phyloP scores from a whole-genome alignment of 345 rosid species.

The Noccaea bulbosa region DNA sequence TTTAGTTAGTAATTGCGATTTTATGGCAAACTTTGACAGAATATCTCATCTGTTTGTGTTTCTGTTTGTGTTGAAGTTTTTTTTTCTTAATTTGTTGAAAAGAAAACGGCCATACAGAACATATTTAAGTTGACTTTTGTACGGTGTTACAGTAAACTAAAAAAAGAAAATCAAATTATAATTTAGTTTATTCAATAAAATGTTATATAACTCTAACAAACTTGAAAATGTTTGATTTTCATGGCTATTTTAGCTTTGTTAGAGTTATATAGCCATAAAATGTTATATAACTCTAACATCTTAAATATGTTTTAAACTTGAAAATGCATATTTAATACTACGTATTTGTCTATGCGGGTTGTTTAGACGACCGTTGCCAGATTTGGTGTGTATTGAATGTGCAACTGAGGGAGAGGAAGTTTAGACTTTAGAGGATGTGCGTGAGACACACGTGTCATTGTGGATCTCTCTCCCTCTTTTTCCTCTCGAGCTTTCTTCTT shows the following conservation, averaged over 20 bases:
- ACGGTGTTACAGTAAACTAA: not conserved
- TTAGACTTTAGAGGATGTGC: not conserved
- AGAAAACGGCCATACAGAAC: constrained; percentile 20
- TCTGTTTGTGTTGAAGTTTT: constrained; percentile 5
- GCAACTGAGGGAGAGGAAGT: not conserved
- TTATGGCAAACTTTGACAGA: constrained; percentile 34
- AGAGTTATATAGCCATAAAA: too few species aligned
- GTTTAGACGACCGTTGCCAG: constrained; percentile 14
- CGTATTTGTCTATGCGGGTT: not conserved
- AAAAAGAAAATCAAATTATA: not conserved
- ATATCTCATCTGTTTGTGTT: constrained; percentile 26
- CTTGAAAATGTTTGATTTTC: too few species aligned
- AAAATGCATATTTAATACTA: not conserved
- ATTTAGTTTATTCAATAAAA: not conserved
- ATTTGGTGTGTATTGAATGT: constrained; percentile 1
- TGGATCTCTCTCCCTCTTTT: constrained; percentile 24
- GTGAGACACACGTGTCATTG: constrained; percentile 23
- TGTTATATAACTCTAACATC: not conserved
- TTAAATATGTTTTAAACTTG: not conserved
- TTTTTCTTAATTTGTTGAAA: constrained; percentile 7
- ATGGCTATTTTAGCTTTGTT: too few species aligned
- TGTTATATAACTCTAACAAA: not conserved
- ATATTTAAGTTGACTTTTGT: constrained; percentile 10
- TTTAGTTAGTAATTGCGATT: constrained; percentile 40
- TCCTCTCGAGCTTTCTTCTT: constrained; percentile 25